These are phyloP conservation scores for Achlya hypogyna DNA, from an alignment of 352 stramenopile species.

Conservation along the genomic window DNA sequence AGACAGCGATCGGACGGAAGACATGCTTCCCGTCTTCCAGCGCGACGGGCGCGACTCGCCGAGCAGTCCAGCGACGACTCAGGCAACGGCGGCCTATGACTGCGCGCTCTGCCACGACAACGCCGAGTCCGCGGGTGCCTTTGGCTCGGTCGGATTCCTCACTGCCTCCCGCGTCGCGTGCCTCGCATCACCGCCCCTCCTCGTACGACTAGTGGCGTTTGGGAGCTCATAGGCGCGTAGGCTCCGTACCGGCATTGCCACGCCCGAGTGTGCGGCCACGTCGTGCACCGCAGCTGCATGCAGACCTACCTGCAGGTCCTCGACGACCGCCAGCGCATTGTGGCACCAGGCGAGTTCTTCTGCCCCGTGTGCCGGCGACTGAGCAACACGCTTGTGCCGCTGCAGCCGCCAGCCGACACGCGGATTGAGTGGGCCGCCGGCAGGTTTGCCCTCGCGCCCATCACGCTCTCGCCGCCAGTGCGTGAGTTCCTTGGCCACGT, in stretches of 20 bases:
- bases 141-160: neutral
- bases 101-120: constrained; percentile 5
- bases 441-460: neutral
- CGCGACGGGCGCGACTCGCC: neutral
- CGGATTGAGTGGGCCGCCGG: neutral
- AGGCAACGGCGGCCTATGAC: neutral
- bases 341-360: constrained; percentile 62
- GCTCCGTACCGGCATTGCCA: constrained; percentile 2
- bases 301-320: constrained; percentile 60
- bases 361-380: constrained; percentile 70
- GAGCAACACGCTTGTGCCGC: constrained; percentile 60
- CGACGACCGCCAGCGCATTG: constrained; percentile 31
- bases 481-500: neutral
- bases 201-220: no score
- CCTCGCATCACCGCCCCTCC: neutral
- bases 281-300: constrained; percentile 58
- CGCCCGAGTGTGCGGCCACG: constrained; percentile 38
- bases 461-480: neutral
- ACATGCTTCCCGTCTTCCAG: neutral
- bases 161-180: neutral
- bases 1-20: neutral
- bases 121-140: neutral
- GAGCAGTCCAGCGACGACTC: neutral
- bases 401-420: neutral
- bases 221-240: no score